Evolutionary conservation across 1,284 basidiomycete genomes (phyloP).

Genomic region (Xerocomus nothofagi): DNA sequence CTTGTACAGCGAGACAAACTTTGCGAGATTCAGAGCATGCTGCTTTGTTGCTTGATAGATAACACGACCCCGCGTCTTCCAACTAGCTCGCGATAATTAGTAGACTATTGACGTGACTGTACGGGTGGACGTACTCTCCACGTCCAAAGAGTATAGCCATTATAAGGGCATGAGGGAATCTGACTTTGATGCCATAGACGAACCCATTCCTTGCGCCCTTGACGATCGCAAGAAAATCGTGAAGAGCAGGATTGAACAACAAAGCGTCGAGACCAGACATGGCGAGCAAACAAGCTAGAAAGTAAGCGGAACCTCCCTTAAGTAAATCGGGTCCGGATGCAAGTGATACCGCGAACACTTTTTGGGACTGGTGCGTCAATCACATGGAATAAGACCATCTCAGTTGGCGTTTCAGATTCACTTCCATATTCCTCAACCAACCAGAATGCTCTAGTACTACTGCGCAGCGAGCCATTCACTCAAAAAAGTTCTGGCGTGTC

Average conservation of each 20-base stretch:
- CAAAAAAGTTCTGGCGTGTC: neutral
- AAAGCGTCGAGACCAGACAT: constrained; percentile 40
- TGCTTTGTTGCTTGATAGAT: constrained; percentile 89
- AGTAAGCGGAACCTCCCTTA: neutral
- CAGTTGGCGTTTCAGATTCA: neutral
- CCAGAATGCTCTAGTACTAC: neutral
- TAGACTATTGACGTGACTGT: neutral
- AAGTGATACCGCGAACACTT: neutral
- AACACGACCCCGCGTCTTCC: constrained; percentile 61
- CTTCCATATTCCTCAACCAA: neutral
- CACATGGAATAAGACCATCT: constrained; percentile 23
- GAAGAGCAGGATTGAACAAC: constrained; percentile 70
- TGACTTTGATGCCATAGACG: constrained; percentile 90
- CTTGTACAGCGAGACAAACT: constrained; percentile 96
- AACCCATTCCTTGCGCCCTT: constrained; percentile 96
- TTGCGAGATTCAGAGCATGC: constrained; percentile 87
- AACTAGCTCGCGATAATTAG: constrained; percentile 45
- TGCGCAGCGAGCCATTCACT: neutral
- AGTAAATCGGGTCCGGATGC: neutral
- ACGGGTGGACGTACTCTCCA: constrained; percentile 65
- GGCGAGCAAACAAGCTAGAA: constrained; percentile 1
- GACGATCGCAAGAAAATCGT: constrained; percentile 88
- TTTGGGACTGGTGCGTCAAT: constrained; percentile 17
- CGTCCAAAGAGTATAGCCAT: constrained; percentile 97
- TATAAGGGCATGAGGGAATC: constrained; percentile 97